These are phyloP conservation scores for Sophora flavescens DNA, from an alignment of 306 rosid species.

Conservation along the genomic window DNA sequence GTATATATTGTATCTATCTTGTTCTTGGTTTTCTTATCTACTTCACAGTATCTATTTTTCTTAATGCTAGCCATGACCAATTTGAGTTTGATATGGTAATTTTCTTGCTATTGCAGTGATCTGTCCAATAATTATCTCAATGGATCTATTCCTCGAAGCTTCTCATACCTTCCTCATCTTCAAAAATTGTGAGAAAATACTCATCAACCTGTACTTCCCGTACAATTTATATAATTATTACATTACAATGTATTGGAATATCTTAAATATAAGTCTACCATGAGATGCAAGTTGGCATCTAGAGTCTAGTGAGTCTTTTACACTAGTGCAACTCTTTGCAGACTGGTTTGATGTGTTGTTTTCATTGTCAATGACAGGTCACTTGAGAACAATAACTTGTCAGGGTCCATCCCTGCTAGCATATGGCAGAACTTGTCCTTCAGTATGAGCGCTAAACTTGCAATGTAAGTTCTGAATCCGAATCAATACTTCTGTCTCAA, in stretches of 20 bases:
- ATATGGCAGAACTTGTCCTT: slow-evolving; percentile 65
- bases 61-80: slow-evolving; percentile 9
- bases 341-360: slow-evolving; percentile 37
- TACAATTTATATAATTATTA: slow-evolving; percentile 24
- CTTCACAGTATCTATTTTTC: slow-evolving; percentile 30
- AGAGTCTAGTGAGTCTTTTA: slow-evolving; percentile 30
- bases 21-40: slow-evolving; percentile 33
- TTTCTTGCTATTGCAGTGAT: slow-evolving; percentile 57
- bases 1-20: slow-evolving; percentile 10
- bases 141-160: slow-evolving; percentile 69
- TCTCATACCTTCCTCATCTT: slow-evolving; percentile 65
- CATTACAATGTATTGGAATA: slow-evolving; percentile 17
- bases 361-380: slow-evolving; percentile 58
- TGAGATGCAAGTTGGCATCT: slow-evolving; percentile 21
- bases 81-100: slow-evolving; percentile 25
- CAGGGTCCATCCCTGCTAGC: slow-evolving; percentile 60
- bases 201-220: slow-evolving; percentile 30
- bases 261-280: slow-evolving; percentile 20
- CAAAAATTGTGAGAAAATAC: slow-evolving; percentile 74
- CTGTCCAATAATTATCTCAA: slow-evolving; percentile 72
- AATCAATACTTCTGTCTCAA: slow-evolving; percentile 8
- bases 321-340: slow-evolving; percentile 1
- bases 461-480: slow-evolving; percentile 57
- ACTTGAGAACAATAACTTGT: slow-evolving; percentile 60
- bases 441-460: slow-evolving; percentile 51